Evolutionary conservation across 371 early-diverging fungal genomes (phyloP).

Genomic region (Mortierella sp.): DNA sequence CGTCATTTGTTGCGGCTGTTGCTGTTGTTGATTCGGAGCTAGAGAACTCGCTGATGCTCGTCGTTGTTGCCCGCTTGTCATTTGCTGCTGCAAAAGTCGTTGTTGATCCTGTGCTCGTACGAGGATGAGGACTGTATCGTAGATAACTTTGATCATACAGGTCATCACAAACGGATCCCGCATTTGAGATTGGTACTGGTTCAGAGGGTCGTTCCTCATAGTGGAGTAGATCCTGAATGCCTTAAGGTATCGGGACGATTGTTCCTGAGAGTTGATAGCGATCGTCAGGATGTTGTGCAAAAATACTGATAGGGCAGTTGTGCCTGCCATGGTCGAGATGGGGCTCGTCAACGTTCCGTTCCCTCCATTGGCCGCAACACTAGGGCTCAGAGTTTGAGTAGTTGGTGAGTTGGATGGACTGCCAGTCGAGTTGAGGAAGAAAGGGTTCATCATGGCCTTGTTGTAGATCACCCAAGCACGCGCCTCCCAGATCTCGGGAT

Average conservation of each 20-base stretch:
- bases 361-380: background rate
- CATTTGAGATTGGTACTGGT: constrained; percentile 33
- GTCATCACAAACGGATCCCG: constrained; percentile 53
- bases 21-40: background rate
- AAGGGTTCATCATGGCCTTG: constrained; percentile 37
- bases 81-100: background rate
- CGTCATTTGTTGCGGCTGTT: constrained; percentile 11
- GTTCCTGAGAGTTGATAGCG: constrained; percentile 43
- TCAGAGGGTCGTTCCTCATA: constrained; percentile 35
- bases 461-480: constrained; percentile 54
- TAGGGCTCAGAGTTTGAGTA: constrained; percentile 4
- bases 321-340: constrained; percentile 2
- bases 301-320: constrained; percentile 32
- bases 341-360: background rate
- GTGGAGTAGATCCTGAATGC: constrained; percentile 33
- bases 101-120: constrained; percentile 8
- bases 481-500: constrained; percentile 51
- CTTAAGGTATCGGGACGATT: constrained; percentile 40
- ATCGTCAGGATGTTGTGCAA: constrained; percentile 42
- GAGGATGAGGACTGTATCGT: constrained; percentile 33
- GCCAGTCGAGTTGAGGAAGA: constrained; percentile 6
- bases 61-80: background rate
- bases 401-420: constrained; percentile 13
- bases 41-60: background rate
- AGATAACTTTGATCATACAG: constrained; percentile 43